Base-by-base conservation (phyloP, 306 rosid genomes). In the Dryas octopetala region DNA sequence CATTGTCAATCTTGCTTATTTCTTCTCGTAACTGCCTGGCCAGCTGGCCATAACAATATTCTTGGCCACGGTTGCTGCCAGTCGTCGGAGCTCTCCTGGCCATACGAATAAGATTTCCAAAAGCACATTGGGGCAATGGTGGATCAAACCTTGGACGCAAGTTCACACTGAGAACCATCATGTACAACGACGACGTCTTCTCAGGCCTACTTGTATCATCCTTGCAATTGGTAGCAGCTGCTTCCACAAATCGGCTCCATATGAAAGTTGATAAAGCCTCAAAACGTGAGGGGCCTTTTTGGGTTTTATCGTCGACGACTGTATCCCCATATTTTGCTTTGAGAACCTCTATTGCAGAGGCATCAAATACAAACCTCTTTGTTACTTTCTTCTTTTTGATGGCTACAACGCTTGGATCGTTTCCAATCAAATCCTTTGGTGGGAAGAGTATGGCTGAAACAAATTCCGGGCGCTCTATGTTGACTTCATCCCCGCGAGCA, bases 371-470 rank as follows among this genome's bases (percentile, higher is more conserved):
- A 60, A 74, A 67, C 70, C 70, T 67, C 75, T 59, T 74, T n/a
- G 83, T 73, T 2, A 60, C 40, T 7, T 5, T 60, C 9, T 57
- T 17, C 59, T 19, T 72, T 66, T 19, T 45, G 68, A 46, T 4
- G 0, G 65, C 76, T 6, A 43, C 7, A 3, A 60, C 14, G 12
- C 66, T 43, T 61, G 80, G 72, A 2, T 66, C 28, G 23, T 23
- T 23, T 23, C 23, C 23, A 23, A 0, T 23, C 0, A 57, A 57
- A 1, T 75, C 49, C 68, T 68, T 88, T 0, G 88, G 85, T 0
- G 93, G 93, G 75, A 90, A 90, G 9, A 90, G 77, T 10, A 68
- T 53, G 0, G 80, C 79, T 1, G 88, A 82, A 5, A 57, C 73
- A 46, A 88, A 83, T 7, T 81, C 73, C 4, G 93, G 87, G 26